Evolutionary conservation across 129 eudicot genomes (phyloP).

Genomic region (Saposhnikovia divaricata): DNA sequence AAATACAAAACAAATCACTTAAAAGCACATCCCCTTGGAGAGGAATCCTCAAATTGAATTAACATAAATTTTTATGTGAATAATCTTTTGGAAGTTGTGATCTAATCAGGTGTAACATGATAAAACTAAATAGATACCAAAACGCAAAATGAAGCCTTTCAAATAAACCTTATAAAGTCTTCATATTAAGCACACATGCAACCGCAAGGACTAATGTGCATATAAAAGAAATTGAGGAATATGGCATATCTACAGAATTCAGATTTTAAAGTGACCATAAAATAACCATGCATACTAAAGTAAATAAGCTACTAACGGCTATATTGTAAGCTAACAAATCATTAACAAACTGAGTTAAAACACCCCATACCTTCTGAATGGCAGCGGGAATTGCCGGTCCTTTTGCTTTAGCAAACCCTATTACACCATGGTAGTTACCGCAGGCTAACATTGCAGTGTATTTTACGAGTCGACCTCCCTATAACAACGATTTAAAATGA

Average conservation of each 20-base stretch:
- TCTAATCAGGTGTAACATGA: background rate
- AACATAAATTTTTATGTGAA: background rate
- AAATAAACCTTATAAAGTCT: background rate
- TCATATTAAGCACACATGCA: background rate
- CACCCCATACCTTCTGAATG: constrained; percentile 56
- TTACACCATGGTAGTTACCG: constrained; percentile 84
- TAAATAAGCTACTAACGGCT: background rate
- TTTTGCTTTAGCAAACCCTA: constrained; percentile 95
- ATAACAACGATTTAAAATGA: constrained; percentile 10
- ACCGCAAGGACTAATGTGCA: background rate
- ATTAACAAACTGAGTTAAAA: background rate
- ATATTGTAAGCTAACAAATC: background rate
- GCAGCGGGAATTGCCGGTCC: constrained; percentile 69
- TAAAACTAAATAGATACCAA: background rate
- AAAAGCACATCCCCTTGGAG: background rate
- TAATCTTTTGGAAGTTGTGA: background rate
- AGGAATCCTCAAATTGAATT: background rate
- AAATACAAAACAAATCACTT: background rate
- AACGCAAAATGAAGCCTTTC: background rate
- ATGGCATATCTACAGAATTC: background rate
- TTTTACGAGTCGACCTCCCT: constrained; percentile 85
- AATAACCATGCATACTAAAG: background rate
- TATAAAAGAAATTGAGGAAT: background rate
- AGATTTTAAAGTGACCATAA: background rate
- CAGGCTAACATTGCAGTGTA: constrained; percentile 85